Conservation (phyloP, 306 rosid species). For the Albizia julibrissin region DNA sequence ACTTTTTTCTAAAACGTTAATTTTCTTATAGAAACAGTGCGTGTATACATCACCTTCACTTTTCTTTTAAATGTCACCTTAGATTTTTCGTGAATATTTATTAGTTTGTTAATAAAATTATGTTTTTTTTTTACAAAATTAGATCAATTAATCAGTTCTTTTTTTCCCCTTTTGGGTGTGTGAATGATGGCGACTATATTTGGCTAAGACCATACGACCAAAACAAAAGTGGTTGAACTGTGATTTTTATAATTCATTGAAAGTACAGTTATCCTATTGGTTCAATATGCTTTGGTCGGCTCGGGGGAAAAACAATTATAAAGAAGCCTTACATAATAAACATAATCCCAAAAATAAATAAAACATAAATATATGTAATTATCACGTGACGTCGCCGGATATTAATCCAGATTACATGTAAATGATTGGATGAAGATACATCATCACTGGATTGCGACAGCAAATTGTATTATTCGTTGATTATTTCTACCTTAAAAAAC, state of each 20-base stretch:
- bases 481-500: neutral
- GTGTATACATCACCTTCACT: neutral
- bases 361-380: conserved; percentile 7
- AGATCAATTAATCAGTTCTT: neutral
- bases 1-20: neutral
- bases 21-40: neutral
- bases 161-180: neutral
- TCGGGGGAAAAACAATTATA: neutral
- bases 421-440: conserved; percentile 22
- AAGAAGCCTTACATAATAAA: neutral
- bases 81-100: neutral
- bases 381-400: conserved; percentile 50
- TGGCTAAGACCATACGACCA: neutral
- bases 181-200: neutral
- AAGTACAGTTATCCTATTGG: neutral
- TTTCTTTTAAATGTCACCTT: neutral
- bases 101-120: neutral
- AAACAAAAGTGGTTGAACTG: neutral
- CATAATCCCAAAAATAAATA: neutral
- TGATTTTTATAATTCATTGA: neutral
- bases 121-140: neutral
- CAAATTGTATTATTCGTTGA: neutral
- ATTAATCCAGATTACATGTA: conserved; percentile 28
- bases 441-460: conserved; percentile 4
- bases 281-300: neutral